Evolutionary conservation across 352 stramenopile genomes (phyloP).

Genomic region (Saprolegnia parasitica): DNA sequence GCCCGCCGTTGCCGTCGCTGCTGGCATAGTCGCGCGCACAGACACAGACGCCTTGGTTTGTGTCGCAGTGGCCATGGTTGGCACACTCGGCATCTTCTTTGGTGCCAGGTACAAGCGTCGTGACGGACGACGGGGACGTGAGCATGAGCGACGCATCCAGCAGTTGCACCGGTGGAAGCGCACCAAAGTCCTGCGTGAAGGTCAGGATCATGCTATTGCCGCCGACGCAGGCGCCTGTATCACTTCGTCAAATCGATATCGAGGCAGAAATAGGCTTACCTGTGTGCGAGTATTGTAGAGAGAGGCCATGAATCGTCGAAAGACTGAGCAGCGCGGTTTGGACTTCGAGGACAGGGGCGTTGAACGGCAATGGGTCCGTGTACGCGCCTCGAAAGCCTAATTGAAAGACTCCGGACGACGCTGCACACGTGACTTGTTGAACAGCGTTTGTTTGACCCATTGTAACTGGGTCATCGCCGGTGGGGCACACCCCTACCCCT

Average conservation of each 20-base stretch:
- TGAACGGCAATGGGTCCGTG: constrained; percentile 56
- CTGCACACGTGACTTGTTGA: constrained; percentile 67
- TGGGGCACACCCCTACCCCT: constrained; percentile 65
- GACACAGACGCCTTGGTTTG: constrained; percentile 41
- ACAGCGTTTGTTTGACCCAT: constrained; percentile 76
- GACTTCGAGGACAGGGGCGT: constrained; percentile 40
- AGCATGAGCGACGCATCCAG: constrained; percentile 38
- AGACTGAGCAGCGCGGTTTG: constrained; percentile 47
- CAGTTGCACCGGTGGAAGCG: constrained; percentile 41
- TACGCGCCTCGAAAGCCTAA: constrained; percentile 50
- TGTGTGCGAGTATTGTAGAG: constrained; percentile 40
- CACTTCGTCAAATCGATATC: constrained; percentile 30
- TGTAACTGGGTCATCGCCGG: constrained; percentile 82
- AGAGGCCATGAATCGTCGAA: constrained; percentile 47
- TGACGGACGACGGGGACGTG: constrained; percentile 32
- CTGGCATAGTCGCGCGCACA: constrained; percentile 49
- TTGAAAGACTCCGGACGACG: constrained; percentile 49
- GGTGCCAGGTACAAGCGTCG: constrained; percentile 60
- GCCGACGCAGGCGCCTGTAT: constrained; percentile 37
- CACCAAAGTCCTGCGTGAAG: constrained; percentile 49
- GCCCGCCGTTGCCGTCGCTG: constrained; percentile 57
- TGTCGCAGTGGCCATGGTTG: constrained; percentile 84
- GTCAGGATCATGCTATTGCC: constrained; percentile 52
- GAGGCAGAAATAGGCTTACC: not conserved
- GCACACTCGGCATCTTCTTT: constrained; percentile 87